Percentiles rank a stretch among this genome's conserved stretches.
phyloP scores from a whole-genome alignment of 768 basidiomycete species.

The Lentinula guzmanii region DNA sequence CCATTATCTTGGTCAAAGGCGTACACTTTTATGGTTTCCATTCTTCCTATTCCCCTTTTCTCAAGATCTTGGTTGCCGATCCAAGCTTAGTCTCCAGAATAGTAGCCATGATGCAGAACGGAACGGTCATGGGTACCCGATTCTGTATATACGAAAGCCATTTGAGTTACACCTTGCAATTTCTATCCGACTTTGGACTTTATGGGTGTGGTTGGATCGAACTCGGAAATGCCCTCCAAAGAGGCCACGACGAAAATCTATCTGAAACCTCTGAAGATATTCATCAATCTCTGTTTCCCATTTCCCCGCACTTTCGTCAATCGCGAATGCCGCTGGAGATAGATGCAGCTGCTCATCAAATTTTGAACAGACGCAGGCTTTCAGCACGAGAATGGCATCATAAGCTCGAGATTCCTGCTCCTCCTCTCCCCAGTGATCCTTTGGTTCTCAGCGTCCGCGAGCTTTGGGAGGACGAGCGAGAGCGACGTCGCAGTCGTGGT shows the following conservation, averaged over 20 bases:
- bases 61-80: slow-evolving; percentile 77
- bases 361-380: slow-evolving; percentile 75
- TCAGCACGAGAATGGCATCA: slow-evolving; percentile 54
- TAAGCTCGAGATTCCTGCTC: slow-evolving; percentile 63
- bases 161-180: slow-evolving; percentile 82
- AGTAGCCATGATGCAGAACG: slow-evolving; percentile 73
- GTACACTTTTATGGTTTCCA: slow-evolving; percentile 95
- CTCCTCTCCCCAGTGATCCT: slow-evolving; percentile 52
- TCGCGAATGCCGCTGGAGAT: slow-evolving; percentile 73
- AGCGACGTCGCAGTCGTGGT: slow-evolving; percentile 59
- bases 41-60: slow-evolving; percentile 75
- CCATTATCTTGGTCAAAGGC: slow-evolving; percentile 86
- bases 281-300: slow-evolving; percentile 24
- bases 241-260: slow-evolving; percentile 28
- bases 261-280: slow-evolving; percentile 3
- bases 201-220: slow-evolving; percentile 93
- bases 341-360: slow-evolving; percentile 75
- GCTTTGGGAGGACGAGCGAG: slow-evolving; percentile 95
- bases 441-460: slow-evolving; percentile 87
- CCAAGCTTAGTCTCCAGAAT: slow-evolving; percentile 66
- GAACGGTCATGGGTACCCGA: slow-evolving; percentile 72
- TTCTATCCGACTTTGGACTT: slow-evolving; percentile 91
- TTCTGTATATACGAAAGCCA: slow-evolving; percentile 88
- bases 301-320: slow-evolving; percentile 59
- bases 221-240: slow-evolving; percentile 58